Percentiles rank a stretch among this genome's conserved stretches.
These are phyloP conservation scores for Cytospora chrysosperma DNA, from an alignment of 2,329 filamentous ascomycete species.

Conservation along the genomic window DNA sequence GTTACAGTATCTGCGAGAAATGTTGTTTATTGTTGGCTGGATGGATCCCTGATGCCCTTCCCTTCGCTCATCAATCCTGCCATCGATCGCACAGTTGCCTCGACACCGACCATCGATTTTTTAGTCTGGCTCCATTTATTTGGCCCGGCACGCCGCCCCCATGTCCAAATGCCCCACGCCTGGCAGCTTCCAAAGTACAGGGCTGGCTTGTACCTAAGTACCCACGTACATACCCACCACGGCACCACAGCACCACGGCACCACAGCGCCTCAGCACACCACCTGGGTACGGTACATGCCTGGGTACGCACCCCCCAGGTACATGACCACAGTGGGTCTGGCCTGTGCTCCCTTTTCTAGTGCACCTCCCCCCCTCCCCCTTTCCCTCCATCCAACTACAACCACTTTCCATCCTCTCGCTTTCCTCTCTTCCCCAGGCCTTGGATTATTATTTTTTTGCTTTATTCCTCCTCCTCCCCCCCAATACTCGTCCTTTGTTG, in stretches of 20 bases:
- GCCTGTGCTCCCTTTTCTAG: slow-evolving; percentile 12
- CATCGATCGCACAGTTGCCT: neutral
- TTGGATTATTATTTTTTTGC: slow-evolving; percentile 10
- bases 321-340: neutral
- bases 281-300: neutral
- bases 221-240: neutral
- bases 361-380: slow-evolving; percentile 14
- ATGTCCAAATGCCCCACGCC: neutral
- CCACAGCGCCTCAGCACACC: too few species aligned
- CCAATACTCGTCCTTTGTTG: slow-evolving; percentile 11
- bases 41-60: neutral
- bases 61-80: neutral
- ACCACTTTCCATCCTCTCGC: neutral
- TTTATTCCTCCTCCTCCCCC: slow-evolving; percentile 14
- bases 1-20: neutral
- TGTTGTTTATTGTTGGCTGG: neutral
- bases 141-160: neutral
- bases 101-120: slow-evolving; percentile 17
- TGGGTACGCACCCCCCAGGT: too few species aligned
- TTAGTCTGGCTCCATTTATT: slow-evolving; percentile 2
- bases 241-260: neutral
- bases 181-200: neutral
- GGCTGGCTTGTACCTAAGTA: neutral
- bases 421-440: slow-evolving; percentile 2
- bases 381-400: slow-evolving; percentile 11